Evolutionary conservation across 1,284 basidiomycete species (phyloP), one percentile per base, ranked within the genome.

Genomic region (Sanghuangporus weigelae): DNA sequence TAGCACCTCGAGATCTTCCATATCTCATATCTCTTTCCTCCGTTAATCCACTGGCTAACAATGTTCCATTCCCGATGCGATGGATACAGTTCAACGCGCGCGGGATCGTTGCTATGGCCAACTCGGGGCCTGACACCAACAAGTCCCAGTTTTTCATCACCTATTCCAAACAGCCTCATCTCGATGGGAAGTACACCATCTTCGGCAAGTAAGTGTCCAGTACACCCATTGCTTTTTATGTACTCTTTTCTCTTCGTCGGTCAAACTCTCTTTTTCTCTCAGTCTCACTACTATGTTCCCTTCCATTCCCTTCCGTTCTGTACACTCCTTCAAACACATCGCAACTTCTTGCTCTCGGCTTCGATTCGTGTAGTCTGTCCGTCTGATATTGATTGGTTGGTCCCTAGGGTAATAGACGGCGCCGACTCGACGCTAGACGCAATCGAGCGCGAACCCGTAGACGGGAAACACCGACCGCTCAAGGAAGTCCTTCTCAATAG

Each of bases 81-180:
- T 42, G n/a, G 57, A 14, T 8, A n/a, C 73, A 96, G 94, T 98
- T 98, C 79, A 97, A 97, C 75, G 81, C 86, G 60, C 86, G 96
- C 67, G 95, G 95, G 19, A 84, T 97, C 67, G 87, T 97, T n/a
- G 95, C 95, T 26, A 97, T 98, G 94, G 96, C 95, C 59, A 98
- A 98, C 74, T 89, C 91, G 3, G 96, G 96, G 0, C 90, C 90
- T 23, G 92, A 96, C 74, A 89, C 91, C 21, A 98, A 97, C 79
- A 97, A 96, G 76, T 93, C 93, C 2, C 90, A 96, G 76, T 96
- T 97, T 78, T 96, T 97, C 77, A 87, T 98, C 72, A 90, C 94
- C 1, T 98, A 96, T 72, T 80, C 89, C 0, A 97, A 97, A 72
- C 95, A 97, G 71, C 77, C 91, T 1, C 95, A 96, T 72, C 84